Conservation (phyloP, 140 eudicot genomes). For the Ambrosia hybrid region DNA sequence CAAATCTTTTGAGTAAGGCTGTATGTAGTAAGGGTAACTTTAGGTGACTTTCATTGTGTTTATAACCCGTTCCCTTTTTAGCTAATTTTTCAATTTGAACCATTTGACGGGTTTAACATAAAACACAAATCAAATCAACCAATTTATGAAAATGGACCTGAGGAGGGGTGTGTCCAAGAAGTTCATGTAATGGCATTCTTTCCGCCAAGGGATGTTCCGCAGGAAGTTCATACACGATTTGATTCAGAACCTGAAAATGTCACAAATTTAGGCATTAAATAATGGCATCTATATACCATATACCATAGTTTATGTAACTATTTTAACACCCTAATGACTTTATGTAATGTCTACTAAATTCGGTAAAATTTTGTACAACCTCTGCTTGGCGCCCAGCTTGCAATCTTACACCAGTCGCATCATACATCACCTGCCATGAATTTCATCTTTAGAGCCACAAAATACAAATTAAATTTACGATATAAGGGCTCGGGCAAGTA, state of each 20-base stretch:
- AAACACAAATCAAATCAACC: background rate
- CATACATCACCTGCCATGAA: slow-evolving; percentile 89
- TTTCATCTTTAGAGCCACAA: background rate
- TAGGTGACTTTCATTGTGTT: too few relatives aligned
- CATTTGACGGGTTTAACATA: background rate
- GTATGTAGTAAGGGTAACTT: too few relatives aligned
- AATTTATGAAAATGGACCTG: slow-evolving; percentile 54
- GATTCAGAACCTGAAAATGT: slow-evolving; percentile 72
- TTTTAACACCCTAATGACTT: background rate
- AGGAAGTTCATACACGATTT: slow-evolving; percentile 91
- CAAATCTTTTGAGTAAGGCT: too few relatives aligned
- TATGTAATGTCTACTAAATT: background rate
- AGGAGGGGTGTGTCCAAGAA: slow-evolving; percentile 98
- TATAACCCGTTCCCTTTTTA: background rate
- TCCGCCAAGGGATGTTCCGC: slow-evolving; percentile 96
- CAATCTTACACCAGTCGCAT: slow-evolving; percentile 93
- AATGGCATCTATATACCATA: background rate
- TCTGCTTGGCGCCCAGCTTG: slow-evolving; percentile 99
- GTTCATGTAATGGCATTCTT: slow-evolving; percentile 93
- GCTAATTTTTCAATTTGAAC: background rate
- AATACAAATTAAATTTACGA: too few relatives aligned
- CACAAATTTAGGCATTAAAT: background rate
- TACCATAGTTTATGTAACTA: background rate
- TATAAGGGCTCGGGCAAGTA: too few relatives aligned
- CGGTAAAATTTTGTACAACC: slow-evolving; percentile 35